phyloP scores from a whole-genome alignment of 2,329 filamentous ascomycete species.

The Dothideomycetes sp. region DNA sequence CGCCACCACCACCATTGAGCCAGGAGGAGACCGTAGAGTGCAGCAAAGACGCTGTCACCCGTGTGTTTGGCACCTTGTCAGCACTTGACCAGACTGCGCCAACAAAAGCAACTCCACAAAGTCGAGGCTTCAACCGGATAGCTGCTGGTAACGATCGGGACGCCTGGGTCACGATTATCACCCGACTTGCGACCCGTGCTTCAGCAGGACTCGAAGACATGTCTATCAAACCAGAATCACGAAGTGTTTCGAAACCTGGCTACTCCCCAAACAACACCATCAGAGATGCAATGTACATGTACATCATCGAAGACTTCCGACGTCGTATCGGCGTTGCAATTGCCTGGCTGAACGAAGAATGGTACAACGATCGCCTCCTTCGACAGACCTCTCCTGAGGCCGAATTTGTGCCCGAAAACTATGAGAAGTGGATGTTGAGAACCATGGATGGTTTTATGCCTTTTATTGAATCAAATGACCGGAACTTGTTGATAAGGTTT shows the following conservation, averaged over 20 bases:
- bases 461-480: constrained; percentile 80
- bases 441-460: constrained; percentile 83
- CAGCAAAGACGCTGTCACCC: constrained; percentile 61
- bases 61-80: constrained; percentile 69
- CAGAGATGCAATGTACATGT: constrained; percentile 69
- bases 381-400: constrained; percentile 34
- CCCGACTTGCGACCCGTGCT: constrained; percentile 72
- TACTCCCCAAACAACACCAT: constrained; percentile 55
- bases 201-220: constrained; percentile 56
- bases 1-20: constrained; percentile 63
- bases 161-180: constrained; percentile 82
- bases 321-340: constrained; percentile 82
- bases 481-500: constrained; percentile 66
- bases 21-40: constrained; percentile 61
- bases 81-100: constrained; percentile 56
- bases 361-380: constrained; percentile 76
- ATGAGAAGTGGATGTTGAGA: constrained; percentile 66
- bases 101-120: constrained; percentile 29
- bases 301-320: constrained; percentile 86
- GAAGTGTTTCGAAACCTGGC: constrained; percentile 21
- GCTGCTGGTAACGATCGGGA: constrained; percentile 70
- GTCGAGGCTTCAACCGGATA: constrained; percentile 69
- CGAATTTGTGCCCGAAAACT: constrained; percentile 43
- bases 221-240: constrained; percentile 46
- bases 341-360: constrained; percentile 92